A percentile compares a stretch with the other conserved stretches of the same genome.
Evolutionary conservation across 2,329 filamentous ascomycete species (phyloP).

Genomic region (Davidsoniella virescens): DNA sequence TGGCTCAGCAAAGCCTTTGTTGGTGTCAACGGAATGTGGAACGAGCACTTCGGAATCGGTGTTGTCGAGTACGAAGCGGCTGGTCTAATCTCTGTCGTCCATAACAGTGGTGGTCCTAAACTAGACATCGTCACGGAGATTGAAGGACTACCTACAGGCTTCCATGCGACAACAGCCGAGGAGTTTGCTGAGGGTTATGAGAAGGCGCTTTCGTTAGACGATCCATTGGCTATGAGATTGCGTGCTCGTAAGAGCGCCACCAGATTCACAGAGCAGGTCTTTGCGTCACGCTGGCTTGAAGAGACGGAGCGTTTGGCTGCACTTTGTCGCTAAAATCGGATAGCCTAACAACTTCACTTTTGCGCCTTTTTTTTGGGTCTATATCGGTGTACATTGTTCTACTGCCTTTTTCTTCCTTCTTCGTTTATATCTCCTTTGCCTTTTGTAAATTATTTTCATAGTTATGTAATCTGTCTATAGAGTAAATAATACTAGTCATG

Average conservation of each 20-base stretch:
- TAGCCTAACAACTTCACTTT: no score
- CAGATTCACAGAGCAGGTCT: conserved; percentile 78
- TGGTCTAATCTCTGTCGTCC: conserved; percentile 81
- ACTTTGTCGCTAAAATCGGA: conserved; percentile 18
- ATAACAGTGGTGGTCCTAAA: conserved; percentile 84
- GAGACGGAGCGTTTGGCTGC: conserved; percentile 59
- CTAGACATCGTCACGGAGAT: conserved; percentile 77
- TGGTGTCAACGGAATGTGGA: conserved; percentile 98
- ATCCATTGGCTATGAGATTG: conserved; percentile 58
- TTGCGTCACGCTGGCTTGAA: conserved; percentile 59
- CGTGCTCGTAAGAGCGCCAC: conserved; percentile 63
- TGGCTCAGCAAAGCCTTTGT: conserved; percentile 64
- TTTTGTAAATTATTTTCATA: no score
- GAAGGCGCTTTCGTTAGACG: conserved; percentile 54
- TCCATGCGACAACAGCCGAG: conserved; percentile 60
- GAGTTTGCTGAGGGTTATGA: conserved; percentile 74
- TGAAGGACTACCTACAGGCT: conserved; percentile 65
- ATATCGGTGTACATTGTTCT: no score
- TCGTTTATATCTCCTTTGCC: background rate
- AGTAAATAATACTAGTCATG: background rate
- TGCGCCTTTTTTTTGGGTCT: no score
- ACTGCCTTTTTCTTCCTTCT: background rate
- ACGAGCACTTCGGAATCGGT: conserved; percentile 96
- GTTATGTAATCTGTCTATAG: background rate
- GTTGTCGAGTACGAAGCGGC: conserved; percentile 97